phyloP scores from a whole-genome alignment of 805 yeast genomes.

The Wickerhamomyces rabaulensis region DNA sequence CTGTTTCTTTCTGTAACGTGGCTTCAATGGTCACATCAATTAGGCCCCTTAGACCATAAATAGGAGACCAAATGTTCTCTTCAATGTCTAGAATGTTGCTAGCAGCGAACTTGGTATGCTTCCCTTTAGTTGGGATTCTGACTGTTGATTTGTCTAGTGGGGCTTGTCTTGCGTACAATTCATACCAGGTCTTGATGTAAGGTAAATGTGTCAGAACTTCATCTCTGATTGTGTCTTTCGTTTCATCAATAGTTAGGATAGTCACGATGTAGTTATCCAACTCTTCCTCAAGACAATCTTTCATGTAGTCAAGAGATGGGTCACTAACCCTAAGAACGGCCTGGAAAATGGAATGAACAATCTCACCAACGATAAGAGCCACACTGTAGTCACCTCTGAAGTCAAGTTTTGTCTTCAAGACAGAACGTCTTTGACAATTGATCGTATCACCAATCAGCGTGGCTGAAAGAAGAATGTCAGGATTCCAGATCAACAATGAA shows the following conservation, averaged over 20 bases:
- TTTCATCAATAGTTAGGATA: slow-evolving; percentile 52
- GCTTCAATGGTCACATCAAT: slow-evolving; percentile 84
- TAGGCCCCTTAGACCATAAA: slow-evolving; percentile 83
- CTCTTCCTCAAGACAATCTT: slow-evolving; percentile 32
- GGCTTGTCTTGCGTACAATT: slow-evolving; percentile 35
- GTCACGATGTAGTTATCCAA: slow-evolving; percentile 40
- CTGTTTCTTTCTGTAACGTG: slow-evolving; percentile 28
- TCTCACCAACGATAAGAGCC: slow-evolving; percentile 74
- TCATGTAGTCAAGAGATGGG: slow-evolving; percentile 24
- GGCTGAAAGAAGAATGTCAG: slow-evolving; percentile 77
- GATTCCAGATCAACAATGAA: slow-evolving; percentile 72
- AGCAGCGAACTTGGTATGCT: slow-evolving; percentile 42
- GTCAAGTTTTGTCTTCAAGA: slow-evolving; percentile 49
- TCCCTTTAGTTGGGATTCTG: slow-evolving; percentile 25
- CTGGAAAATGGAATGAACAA: slow-evolving; percentile 72
- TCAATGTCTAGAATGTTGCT: slow-evolving; percentile 75
- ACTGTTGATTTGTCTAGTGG: slow-evolving; percentile 21
- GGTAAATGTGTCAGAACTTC: slow-evolving; percentile 44
- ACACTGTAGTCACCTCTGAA: slow-evolving; percentile 60
- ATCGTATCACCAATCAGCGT: slow-evolving; percentile 76
- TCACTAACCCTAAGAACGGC: slow-evolving; percentile 35
- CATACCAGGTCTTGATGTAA: slow-evolving; percentile 49
- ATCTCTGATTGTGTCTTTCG: slow-evolving; percentile 36
- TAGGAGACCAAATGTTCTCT: slow-evolving; percentile 89
- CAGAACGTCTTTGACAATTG: slow-evolving; percentile 67